Base-by-base conservation (phyloP, 768 basidiomycete species). In the Royoungia palumana region DNA sequence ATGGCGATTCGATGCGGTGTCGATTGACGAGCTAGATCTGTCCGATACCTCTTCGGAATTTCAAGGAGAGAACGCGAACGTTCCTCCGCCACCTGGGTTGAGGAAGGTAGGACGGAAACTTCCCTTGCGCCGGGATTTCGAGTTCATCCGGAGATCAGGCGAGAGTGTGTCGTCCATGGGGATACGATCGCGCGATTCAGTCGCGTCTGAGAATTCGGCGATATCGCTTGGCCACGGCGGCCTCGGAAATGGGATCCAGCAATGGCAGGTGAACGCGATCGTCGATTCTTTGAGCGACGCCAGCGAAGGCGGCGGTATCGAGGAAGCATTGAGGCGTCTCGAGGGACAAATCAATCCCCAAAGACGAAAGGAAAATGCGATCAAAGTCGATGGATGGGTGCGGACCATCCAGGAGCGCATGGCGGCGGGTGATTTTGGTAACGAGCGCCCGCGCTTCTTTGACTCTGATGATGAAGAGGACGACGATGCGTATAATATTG, bases 301-400 rank as follows among this genome's bases (percentile, higher is more conserved):
- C 5, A 87, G 77, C 20, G 89, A 85, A 49, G 75, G 70, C 16
- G 90, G 90, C 2, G 91, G 89, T 57, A 85, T 89, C 16, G 90
- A 92, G 27, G 87, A 82, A 7, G 92, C 94, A 16, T 65, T 96
- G 53, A 74, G 78, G 20, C 74, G 87, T 12, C 76, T 96, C 34
- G 92, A 95, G 66, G 94, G 92, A 0, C 83, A 91, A 62, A 88
- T 94, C 46, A 90, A 91, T 63, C 78, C 78, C 0, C 73, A 81
- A 51, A 77, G 79, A 60, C 80, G 86, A 62, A 74, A 80, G 54
- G 86, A 82, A 56, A 89, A 85, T 58, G 78, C 78, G 30, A 75
- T 75, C 41, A 90, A 91, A 63, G 88, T 94, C 4, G 83, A 92
- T 61, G 81, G 82, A 3, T 92, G 90, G 90, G 81, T 91, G 41